These are phyloP conservation scores for Arthrobotrys pseudoclavata DNA, from an alignment of 2,329 filamentous ascomycete genomes.

Conservation along the genomic window DNA sequence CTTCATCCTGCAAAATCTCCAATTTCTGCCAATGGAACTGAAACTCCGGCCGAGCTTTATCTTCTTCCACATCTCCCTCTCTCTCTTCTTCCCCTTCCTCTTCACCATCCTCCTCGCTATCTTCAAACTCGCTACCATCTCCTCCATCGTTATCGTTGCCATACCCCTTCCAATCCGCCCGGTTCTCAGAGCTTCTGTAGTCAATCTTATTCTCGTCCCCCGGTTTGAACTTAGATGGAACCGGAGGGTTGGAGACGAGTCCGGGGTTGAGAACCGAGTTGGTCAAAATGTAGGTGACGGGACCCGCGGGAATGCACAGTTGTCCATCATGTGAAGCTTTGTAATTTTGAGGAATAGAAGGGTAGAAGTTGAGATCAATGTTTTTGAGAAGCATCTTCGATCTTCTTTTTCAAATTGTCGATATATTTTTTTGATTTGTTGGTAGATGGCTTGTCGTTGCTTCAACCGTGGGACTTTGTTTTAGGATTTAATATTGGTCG, in stretches of 20 bases:
- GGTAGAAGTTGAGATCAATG: constrained; percentile 58
- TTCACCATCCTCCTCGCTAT: constrained; percentile 13
- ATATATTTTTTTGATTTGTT: neutral
- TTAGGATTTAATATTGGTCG: constrained; percentile 18
- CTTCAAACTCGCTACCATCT: constrained; percentile 27
- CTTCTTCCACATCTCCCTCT: constrained; percentile 54
- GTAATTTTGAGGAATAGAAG: constrained; percentile 55
- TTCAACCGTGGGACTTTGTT: constrained; percentile 39
- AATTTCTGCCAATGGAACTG: constrained; percentile 59
- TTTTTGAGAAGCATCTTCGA: constrained; percentile 53
- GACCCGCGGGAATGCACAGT: constrained; percentile 55
- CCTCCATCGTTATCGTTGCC: neutral
- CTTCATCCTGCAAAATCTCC: constrained; percentile 46
- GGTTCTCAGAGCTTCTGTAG: constrained; percentile 48
- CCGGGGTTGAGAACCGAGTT: constrained; percentile 51
- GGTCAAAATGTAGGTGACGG: constrained; percentile 45
- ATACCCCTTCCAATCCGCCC: constrained; percentile 45
- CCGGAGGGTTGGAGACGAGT: constrained; percentile 57
- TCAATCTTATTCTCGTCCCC: constrained; percentile 59
- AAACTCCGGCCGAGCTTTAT: constrained; percentile 55
- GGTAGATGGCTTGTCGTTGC: neutral
- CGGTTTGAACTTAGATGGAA: constrained; percentile 52
- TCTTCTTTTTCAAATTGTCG: neutral
- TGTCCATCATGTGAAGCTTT: constrained; percentile 55
- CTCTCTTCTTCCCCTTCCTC: constrained; percentile 13